Evolutionary conservation across 345 rosid species (phyloP).

Genomic region (Moricandia arvensis): DNA sequence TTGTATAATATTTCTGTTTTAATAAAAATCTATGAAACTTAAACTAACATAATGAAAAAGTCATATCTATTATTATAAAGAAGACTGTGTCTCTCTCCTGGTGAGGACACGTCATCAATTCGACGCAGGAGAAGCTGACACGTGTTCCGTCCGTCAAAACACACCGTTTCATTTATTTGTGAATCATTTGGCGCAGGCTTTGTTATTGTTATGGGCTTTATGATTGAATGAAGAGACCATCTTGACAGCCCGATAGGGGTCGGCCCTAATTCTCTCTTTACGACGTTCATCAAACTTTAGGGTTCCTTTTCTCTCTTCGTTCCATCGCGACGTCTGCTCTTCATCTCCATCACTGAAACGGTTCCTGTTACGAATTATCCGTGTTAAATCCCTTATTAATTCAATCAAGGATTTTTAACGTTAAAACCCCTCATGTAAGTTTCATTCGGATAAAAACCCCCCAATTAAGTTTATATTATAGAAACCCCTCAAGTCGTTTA

Average conservation of each 20-base stretch:
- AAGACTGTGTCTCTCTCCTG: too few relatives aligned
- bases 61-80: too few relatives aligned
- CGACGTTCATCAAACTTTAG: not conserved
- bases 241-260: not conserved
- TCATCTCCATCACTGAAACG: not conserved
- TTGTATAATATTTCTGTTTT: too few relatives aligned
- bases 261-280: not conserved
- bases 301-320: not conserved
- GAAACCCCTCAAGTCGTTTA: too few relatives aligned
- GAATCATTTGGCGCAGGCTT: not conserved
- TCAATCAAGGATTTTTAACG: not conserved
- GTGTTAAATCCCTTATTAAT: not conserved
- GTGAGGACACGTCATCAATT: too few relatives aligned
- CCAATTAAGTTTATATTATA: not conserved
- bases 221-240: not conserved
- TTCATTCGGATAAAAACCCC: not conserved
- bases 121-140: too few relatives aligned
- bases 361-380: not conserved
- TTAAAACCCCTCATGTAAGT: not conserved
- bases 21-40: too few relatives aligned
- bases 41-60: too few relatives aligned
- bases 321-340: not conserved
- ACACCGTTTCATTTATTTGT: not conserved
- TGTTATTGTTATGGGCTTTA: not conserved
- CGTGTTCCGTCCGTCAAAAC: too few relatives aligned